Percentiles rank a stretch among this genome's conserved stretches.
These are phyloP conservation scores for Eragrostis nindensis DNA, from an alignment of 176 grass and related monocot genomes.

Conservation along the genomic window DNA sequence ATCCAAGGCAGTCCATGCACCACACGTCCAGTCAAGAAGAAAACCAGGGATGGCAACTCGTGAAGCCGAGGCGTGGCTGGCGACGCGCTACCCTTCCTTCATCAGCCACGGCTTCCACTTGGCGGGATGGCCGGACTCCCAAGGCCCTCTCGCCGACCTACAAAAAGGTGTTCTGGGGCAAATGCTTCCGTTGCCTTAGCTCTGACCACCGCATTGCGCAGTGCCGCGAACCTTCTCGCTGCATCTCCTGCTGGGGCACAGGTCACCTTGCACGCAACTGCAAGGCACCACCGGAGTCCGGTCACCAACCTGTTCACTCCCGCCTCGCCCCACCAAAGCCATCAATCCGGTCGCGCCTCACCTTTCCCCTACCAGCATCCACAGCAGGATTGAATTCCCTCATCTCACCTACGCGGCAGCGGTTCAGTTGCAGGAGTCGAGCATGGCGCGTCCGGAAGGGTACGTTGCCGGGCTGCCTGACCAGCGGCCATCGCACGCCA, in stretches of 20 bases:
- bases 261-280: neutral
- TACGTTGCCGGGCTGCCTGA: too few relatives aligned
- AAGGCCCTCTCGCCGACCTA: neutral
- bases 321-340: too few relatives aligned
- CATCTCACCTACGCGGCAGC: too few relatives aligned
- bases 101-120: too few relatives aligned
- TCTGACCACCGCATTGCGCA: neutral
- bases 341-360: neutral
- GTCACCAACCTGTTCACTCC: too few relatives aligned
- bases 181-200: neutral
- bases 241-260: accelerated
- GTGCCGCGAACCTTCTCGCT: neutral
- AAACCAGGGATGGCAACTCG: neutral
- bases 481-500: too few relatives aligned
- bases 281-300: too few relatives aligned
- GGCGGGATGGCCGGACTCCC: accelerated
- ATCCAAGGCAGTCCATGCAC: neutral
- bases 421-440: too few relatives aligned
- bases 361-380: neutral
- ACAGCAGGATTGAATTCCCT: neutral
- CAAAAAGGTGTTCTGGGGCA: neutral
- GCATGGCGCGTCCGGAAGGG: too few relatives aligned
- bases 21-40: too few relatives aligned
- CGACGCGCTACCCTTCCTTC: too few relatives aligned
- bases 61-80: neutral